Evolutionary conservation across 2,329 filamentous ascomycete species (phyloP), one percentile per base, ranked within the genome.

Genomic region (Cladophialophora chaetospira): DNA sequence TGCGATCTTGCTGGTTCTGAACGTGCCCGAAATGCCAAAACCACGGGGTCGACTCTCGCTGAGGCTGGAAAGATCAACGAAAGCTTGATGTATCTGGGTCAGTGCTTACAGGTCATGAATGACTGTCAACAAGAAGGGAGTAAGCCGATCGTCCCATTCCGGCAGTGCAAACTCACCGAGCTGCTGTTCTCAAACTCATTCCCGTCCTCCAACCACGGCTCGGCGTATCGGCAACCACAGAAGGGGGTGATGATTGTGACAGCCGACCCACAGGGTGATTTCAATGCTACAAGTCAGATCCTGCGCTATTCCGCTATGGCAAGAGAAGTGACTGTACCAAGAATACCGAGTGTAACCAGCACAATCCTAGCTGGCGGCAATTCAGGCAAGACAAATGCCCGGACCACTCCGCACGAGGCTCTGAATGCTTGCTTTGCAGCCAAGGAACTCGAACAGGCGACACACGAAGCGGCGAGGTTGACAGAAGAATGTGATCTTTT

Each of bases 31-130:
- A 91, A 94, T 62, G 92, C 94, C 23, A 97, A 97, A 79, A 97
- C 94, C 0, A 89, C 91, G 0, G 94, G 94, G 10, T 87, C 91
- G 3, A 97, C 93, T 0, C 82, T 99, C 11, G 93, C 89, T 0
- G 94, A 99, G 75, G 94, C 93, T 31, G 94, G 94, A 51, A 97
- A 97, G 75, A 99, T 99, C 71, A 99, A 99, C 69, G 92, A 97
- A 73, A 96, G 90, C 69, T 77, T 99, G 69, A 99, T 99, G 94
- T 97, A 97, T 70, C 82, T 99, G 1, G 94, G 94, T 0, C 94
- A 97, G 69, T 99, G 94, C 70, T 82, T 99, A 66, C 93, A 97
- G 70, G 93, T 96, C 81, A 93, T 97, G 71, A 92, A 88, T 58
- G 90, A 93, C 66, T 81, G 86, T 28, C 86, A 87, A 40, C 64